phyloP scores from a whole-genome alignment of 73 alveolate genomes.

The Tetrahymena thermophila region DNA sequence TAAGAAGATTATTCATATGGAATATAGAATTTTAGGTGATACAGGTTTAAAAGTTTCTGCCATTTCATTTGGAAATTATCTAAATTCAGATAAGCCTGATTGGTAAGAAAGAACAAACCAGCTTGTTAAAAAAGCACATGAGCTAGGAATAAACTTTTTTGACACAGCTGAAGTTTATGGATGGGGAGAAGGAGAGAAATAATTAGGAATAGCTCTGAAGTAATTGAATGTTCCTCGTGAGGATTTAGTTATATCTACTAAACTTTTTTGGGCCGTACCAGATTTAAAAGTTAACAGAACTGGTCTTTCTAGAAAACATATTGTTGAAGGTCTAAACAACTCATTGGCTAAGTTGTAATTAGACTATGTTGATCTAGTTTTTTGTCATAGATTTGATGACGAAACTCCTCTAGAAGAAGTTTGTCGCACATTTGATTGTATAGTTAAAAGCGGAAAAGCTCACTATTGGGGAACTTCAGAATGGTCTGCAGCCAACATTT shows the following conservation, averaged over 20 bases:
- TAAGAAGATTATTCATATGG: conserved; percentile 44
- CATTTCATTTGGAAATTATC: conserved; percentile 76
- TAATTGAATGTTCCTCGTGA: conserved; percentile 39
- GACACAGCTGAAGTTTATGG: conserved; percentile 96
- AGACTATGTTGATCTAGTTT: conserved; percentile 85
- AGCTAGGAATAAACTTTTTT: conserved; percentile 85
- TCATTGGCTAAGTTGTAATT: conserved; percentile 69
- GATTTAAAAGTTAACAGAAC: conserved; percentile 25
- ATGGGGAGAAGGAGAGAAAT: conserved; percentile 63
- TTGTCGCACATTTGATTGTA: conserved; percentile 77
- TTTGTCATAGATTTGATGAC: conserved; percentile 82
- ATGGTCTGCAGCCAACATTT: conserved; percentile 77
- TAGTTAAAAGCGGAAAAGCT: conserved; percentile 81
- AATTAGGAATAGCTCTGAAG: conserved; percentile 51
- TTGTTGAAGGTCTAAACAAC: conserved; percentile 67
- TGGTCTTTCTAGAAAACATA: conserved; percentile 75
- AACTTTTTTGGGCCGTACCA: conserved; percentile 55
- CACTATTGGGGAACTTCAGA: conserved; percentile 98
- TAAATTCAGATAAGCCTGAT: conserved; percentile 45
- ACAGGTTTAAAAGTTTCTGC: conserved; percentile 88
- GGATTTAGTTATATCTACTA: conserved; percentile 76
- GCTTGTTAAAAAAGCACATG: conserved; percentile 50
- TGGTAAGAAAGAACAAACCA: conserved; percentile 29
- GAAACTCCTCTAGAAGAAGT: conserved; percentile 88
- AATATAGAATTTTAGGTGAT: conserved; percentile 82